phyloP scores from a whole-genome alignment of 75 land plant genomes.

The Sequoiadendron giganteum region DNA sequence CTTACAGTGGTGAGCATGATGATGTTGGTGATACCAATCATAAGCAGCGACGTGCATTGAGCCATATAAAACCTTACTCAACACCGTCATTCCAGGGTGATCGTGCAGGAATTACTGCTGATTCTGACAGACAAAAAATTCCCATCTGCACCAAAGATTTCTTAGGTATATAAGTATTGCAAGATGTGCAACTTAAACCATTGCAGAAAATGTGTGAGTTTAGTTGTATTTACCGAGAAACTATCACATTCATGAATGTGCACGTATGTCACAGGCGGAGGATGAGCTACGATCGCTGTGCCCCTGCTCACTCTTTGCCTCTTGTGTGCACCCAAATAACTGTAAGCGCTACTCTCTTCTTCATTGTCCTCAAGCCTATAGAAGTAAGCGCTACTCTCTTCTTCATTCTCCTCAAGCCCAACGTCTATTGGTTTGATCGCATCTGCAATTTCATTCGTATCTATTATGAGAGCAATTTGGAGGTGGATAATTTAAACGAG shows the following conservation, averaged over 20 bases:
- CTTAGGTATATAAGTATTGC: not conserved
- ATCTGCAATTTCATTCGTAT: not conserved
- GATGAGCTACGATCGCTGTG: not conserved
- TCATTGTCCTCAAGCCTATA: too few species aligned
- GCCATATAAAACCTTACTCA: constrained; percentile 88
- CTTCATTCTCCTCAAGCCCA: not conserved
- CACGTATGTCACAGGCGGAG: constrained; percentile 14
- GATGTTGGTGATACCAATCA: constrained; percentile 69
- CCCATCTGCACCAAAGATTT: constrained; percentile 30
- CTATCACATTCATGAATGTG: constrained; percentile 20
- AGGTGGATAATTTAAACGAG: too few species aligned
- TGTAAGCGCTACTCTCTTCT: not conserved
- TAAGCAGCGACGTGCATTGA: constrained; percentile 87
- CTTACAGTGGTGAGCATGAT: not conserved
- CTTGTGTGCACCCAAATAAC: not conserved
- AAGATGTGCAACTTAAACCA: too few species aligned
- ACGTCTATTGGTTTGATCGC: not conserved
- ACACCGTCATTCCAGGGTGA: constrained; percentile 94
- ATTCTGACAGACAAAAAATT: constrained; percentile 81
- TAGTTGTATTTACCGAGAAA: constrained; percentile 16
- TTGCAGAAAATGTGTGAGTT: too few species aligned
- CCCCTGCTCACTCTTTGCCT: not conserved
- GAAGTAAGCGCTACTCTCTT: too few species aligned
- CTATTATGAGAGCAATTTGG: too few species aligned
- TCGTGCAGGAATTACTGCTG: constrained; percentile 91